These are phyloP conservation scores for Alnus glutinosa DNA, from an alignment of 306 rosid genomes.

Conservation along the genomic window DNA sequence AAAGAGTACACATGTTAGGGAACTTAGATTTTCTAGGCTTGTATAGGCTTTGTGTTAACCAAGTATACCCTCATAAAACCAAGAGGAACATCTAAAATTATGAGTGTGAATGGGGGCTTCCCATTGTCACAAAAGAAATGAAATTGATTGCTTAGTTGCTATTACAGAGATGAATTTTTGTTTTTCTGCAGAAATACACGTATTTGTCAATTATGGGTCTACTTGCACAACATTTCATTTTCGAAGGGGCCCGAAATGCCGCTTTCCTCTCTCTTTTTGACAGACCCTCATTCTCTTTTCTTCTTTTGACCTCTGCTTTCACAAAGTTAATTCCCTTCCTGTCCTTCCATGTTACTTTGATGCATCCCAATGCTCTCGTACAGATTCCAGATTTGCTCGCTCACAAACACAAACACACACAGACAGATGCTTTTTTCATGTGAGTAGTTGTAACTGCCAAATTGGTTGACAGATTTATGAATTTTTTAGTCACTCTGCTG, in stretches of 20 bases:
- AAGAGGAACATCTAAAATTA: neutral
- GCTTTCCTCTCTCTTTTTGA: constrained; percentile 26
- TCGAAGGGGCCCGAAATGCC: neutral
- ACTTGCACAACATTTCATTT: neutral
- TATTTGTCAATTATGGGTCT: neutral
- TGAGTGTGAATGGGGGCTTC: neutral
- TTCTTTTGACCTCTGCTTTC: constrained; percentile 31
- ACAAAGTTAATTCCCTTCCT: constrained; percentile 18
- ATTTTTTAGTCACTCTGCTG: constrained; percentile 26
- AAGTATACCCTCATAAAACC: constrained; percentile 2
- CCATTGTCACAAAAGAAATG: constrained; percentile 22
- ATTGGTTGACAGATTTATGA: constrained; percentile 7
- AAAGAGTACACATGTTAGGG: constrained; percentile 11
- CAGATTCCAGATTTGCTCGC: constrained; percentile 8
- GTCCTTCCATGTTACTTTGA: neutral
- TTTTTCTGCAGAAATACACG: neutral
- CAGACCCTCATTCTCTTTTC: constrained; percentile 20
- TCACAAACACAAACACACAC: neutral
- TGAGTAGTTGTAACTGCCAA: constrained; percentile 49
- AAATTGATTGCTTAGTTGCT: constrained; percentile 27
- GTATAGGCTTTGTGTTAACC: constrained; percentile 13
- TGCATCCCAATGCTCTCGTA: neutral
- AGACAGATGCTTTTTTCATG: constrained; percentile 39
- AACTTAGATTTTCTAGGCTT: constrained; percentile 23
- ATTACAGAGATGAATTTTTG: neutral